A percentile compares a stretch with the other conserved stretches of the same genome.
Evolutionary conservation across 2,329 filamentous ascomycete species (phyloP).

Genomic region (Colletotrichum kahawae): DNA sequence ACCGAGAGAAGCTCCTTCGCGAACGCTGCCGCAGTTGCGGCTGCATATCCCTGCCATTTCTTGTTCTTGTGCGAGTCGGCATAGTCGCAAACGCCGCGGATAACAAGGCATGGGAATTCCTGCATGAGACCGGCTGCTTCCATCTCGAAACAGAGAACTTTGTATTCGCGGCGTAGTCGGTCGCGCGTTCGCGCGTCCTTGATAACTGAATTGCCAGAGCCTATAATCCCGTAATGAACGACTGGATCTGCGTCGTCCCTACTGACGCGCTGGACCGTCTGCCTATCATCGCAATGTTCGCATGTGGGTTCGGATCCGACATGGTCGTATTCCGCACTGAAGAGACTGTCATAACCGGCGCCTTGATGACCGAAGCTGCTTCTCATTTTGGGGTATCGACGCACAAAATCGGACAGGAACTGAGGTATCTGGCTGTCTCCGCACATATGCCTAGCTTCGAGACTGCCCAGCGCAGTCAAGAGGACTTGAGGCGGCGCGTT

Average conservation of each 20-base stretch:
- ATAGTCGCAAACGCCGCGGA: slow-evolving; percentile 42
- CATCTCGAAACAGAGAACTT: slow-evolving; percentile 37
- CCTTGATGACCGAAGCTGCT: not conserved
- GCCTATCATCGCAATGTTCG: not conserved
- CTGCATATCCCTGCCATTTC: slow-evolving; percentile 37
- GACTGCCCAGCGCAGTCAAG: not conserved
- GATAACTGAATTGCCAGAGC: not conserved
- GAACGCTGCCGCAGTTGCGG: slow-evolving; percentile 33
- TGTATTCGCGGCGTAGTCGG: slow-evolving; percentile 10
- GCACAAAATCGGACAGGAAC: not conserved
- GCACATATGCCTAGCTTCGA: not conserved
- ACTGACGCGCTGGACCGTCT: not conserved
- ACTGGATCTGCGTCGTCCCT: not conserved
- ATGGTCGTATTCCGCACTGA: not conserved
- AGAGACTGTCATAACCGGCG: not conserved
- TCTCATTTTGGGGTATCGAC: not conserved
- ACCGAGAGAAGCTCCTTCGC: not conserved
- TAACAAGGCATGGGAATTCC: slow-evolving; percentile 33
- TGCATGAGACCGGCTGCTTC: slow-evolving; percentile 8
- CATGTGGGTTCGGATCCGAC: not conserved
- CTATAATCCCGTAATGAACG: slow-evolving; percentile 14
- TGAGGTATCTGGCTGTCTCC: not conserved
- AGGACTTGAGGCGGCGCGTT: not conserved
- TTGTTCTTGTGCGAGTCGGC: slow-evolving; percentile 40
- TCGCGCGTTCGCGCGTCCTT: not conserved